Evolutionary conservation across 2,329 filamentous ascomycete genomes (phyloP).

Genomic region (Lizonia empirigonia): DNA sequence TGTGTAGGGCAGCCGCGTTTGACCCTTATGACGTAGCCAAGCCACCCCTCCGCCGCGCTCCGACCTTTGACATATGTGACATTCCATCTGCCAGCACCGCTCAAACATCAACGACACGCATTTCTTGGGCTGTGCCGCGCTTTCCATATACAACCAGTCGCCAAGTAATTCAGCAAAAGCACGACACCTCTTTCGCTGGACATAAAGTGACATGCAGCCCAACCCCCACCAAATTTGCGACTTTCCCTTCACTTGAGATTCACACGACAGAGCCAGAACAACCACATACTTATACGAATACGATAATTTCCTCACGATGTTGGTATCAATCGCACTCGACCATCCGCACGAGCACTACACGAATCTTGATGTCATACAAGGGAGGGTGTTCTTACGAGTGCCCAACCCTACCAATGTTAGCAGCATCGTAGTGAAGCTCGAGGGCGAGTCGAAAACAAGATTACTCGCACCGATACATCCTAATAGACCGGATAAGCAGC

Average conservation of each 20-base stretch:
- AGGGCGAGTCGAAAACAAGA: slow-evolving; percentile 76
- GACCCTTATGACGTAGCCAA: slow-evolving; percentile 11
- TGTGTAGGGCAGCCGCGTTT: neutral
- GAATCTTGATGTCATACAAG: slow-evolving; percentile 75
- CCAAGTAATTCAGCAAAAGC: slow-evolving; percentile 8
- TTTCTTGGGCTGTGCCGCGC: slow-evolving; percentile 37
- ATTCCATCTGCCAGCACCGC: slow-evolving; percentile 25
- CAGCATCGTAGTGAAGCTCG: slow-evolving; percentile 77
- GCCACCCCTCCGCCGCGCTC: slow-evolving; percentile 23
- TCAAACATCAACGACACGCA: slow-evolving; percentile 37
- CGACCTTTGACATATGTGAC: slow-evolving; percentile 27
- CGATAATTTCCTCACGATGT: slow-evolving; percentile 27
- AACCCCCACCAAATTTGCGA: slow-evolving; percentile 22
- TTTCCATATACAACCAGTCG: slow-evolving; percentile 9
- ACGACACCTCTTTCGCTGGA: neutral
- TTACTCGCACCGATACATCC: slow-evolving; percentile 59
- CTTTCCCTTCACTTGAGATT: slow-evolving; percentile 23
- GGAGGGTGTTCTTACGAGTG: slow-evolving; percentile 56
- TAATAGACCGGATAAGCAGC: slow-evolving; percentile 50
- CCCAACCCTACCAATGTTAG: slow-evolving; percentile 54
- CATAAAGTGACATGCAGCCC: slow-evolving; percentile 30
- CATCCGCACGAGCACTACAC: slow-evolving; percentile 73
- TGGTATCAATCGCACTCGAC: slow-evolving; percentile 70
- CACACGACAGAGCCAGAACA: slow-evolving; percentile 10
- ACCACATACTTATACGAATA: slow-evolving; percentile 2